Evolutionary conservation across 2,329 filamentous ascomycete genomes (phyloP).

Genomic region (Elsinoe necatrix): DNA sequence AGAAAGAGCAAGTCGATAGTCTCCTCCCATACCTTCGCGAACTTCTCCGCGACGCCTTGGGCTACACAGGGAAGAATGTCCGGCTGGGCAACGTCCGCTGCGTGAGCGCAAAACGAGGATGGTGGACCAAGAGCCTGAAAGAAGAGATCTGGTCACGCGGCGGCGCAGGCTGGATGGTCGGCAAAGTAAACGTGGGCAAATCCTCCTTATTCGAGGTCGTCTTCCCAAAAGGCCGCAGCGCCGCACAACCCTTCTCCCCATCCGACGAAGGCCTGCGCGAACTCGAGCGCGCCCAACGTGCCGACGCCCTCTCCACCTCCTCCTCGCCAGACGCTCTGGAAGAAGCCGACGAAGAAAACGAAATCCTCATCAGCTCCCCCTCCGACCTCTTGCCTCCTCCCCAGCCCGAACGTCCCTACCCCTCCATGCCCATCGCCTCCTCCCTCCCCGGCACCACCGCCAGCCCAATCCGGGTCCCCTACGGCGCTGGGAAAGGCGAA

Average conservation of each 20-base stretch:
- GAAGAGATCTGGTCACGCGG: conserved; percentile 77
- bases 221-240: conserved; percentile 61
- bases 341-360: conserved; percentile 22
- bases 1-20: conserved; percentile 71
- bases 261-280: background rate
- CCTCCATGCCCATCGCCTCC: conserved; percentile 78
- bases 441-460: conserved; percentile 87
- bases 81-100: conserved; percentile 80
- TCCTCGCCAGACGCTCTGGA: background rate
- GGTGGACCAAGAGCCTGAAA: conserved; percentile 86
- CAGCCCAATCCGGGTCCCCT: conserved; percentile 86
- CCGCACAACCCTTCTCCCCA: background rate
- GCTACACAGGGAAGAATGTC: conserved; percentile 56
- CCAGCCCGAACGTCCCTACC: conserved; percentile 64
- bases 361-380: conserved; percentile 16
- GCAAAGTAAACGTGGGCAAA: conserved; percentile 97
- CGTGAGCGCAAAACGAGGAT: conserved; percentile 75
- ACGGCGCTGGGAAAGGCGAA: conserved; percentile 77
- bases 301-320: background rate
- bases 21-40: conserved; percentile 79
- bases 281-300: conserved; percentile 6
- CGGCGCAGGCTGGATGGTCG: conserved; percentile 88
- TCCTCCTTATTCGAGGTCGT: conserved; percentile 82
- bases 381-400: conserved; percentile 62
- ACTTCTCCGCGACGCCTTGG: conserved; percentile 68